Evolutionary conservation across 345 rosid genomes (phyloP), one percentile per base, ranked within the genome.

Genomic region (Salix viminalis): DNA sequence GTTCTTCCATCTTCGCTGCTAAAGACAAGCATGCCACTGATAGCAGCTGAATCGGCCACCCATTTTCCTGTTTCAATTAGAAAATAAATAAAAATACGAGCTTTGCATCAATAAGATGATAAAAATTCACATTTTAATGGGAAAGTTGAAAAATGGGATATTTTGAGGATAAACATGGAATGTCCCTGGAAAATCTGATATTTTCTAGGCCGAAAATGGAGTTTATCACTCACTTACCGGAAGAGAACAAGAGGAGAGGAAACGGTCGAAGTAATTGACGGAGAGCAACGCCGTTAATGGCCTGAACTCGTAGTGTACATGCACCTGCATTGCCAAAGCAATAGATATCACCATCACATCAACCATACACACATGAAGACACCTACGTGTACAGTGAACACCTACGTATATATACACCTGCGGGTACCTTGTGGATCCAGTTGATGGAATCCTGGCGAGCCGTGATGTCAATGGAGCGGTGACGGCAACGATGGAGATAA

Each of bases 1-100:
- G 69, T 72, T 90, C 94, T 81, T 84, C 94, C 87, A 90, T 85
- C 77, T 90, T 90, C 62, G 89, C 94, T 19, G 94, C 94, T 67
- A 90, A 76, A 68, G 93, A 88, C 79, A 90, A 77, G 75, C 93
- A 90, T 26, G 93, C 89, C 82, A 90, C 91, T 36, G 91, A 87
- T 28, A 90, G 85, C 8, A 90, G 88, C 86, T 90, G 94, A 79
- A 88, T 86, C 79, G 89, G 82, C 94, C 94, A 90, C 66, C 90
- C 83, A 50, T 74, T 80, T 30, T 56, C 81, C 72, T 77, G 80
- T 84, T 50, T 28, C 11, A 10, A 30, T 62, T 26, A 24, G 11
- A 30, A 36, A 36, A 36, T n/a, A n/a, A 36, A 36, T 36, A 36
- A 36, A 42, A 64, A 56, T 0, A 18, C 12, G 2, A 32, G 8